Conservation (phyloP, 805 yeast species). For the Candida khao-thaluensis region DNA sequence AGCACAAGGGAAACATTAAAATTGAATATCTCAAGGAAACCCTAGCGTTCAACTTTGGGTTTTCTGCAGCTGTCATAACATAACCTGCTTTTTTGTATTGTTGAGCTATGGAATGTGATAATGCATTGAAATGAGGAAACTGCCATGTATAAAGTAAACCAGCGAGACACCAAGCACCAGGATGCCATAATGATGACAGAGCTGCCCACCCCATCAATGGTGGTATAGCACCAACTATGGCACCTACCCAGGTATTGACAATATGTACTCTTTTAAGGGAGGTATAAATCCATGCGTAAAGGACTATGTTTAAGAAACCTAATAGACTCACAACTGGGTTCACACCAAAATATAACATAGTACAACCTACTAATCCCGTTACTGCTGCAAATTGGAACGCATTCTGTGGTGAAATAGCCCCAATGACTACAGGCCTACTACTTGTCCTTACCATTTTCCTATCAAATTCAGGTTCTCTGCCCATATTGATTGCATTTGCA, state of each 20-base stretch:
- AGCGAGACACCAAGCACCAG: slow-evolving; percentile 95
- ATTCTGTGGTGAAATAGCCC: slow-evolving; percentile 68
- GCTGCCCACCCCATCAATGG: slow-evolving; percentile 99
- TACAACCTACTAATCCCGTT: slow-evolving; percentile 70
- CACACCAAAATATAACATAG: slow-evolving; percentile 73
- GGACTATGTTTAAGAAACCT: slow-evolving; percentile 76
- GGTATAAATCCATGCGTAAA: slow-evolving; percentile 90
- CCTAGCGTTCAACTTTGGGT: slow-evolving; percentile 88
- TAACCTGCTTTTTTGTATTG: slow-evolving; percentile 94
- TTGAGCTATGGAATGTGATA: slow-evolving; percentile 81
- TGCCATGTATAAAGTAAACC: slow-evolving; percentile 95
- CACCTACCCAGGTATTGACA: slow-evolving; percentile 97
- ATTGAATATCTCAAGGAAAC: slow-evolving; percentile 88
- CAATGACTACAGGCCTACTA: slow-evolving; percentile 86
- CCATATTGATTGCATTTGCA: slow-evolving; percentile 97
- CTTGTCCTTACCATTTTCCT: slow-evolving; percentile 84
- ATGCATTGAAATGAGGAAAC: slow-evolving; percentile 94
- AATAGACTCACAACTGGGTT: slow-evolving; percentile 79
- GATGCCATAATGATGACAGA: slow-evolving; percentile 72
- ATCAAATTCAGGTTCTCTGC: slow-evolving; percentile 90
- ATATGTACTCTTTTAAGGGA: slow-evolving; percentile 83
- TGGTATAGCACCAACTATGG: slow-evolving; percentile 97
- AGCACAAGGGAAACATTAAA: slow-evolving; percentile 92
- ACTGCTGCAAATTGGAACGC: slow-evolving; percentile 79
- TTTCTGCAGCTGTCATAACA: slow-evolving; percentile 94